Evolutionary conservation across 176 grass and related monocot species (phyloP), one percentile per base, ranked within the genome.

Genomic region (Elaeis guineensis): DNA sequence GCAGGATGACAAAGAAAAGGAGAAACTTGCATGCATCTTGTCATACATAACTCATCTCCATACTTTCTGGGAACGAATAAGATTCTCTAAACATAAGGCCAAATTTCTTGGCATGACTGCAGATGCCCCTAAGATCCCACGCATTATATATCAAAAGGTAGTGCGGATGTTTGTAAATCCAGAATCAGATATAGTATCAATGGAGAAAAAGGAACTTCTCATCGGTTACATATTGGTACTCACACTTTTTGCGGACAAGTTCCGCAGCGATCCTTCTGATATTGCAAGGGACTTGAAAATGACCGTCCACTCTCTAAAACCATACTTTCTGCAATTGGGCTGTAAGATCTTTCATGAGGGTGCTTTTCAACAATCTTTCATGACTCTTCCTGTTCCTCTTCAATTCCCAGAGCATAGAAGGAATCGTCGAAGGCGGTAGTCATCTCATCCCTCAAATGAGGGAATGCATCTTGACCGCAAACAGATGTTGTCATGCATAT

Each of bases 171-270:
- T 98, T 66, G 67, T 72, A 1, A 81, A 83, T 71, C 61, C 63
- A 12, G 84, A 69, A 17, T 80, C 81, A n/a, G 58, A 58, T 18
- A 9, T 55, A 17, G 59, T 92, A 26, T 83, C 93, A 1, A 64
- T 70, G 11, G 77, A 98, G 69, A 98, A 89, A 59, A 59, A 76
- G 0, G 87, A 98, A 64, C 93, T 98, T 62, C 66, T 98, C 24
- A 81, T 74, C 19, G 89, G 86, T 28, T 89, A 98, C 78, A 92
- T 98, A 19, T 78, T 92, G 73, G 88, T 92, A 25, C 81, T 92
- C 63, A 83, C 93, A 20, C 84, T 98, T 59, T 98, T 89, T 28
- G 84, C 65, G 0, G 93, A 98, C 66, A 63, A 82, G 49, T 98
- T 98, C 35, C 70, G 26, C 22, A 80, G 81, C 0, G 79, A 89